These are phyloP conservation scores for Xerocomellus amylosporus DNA, from an alignment of 768 basidiomycete species.

Conservation along the genomic window DNA sequence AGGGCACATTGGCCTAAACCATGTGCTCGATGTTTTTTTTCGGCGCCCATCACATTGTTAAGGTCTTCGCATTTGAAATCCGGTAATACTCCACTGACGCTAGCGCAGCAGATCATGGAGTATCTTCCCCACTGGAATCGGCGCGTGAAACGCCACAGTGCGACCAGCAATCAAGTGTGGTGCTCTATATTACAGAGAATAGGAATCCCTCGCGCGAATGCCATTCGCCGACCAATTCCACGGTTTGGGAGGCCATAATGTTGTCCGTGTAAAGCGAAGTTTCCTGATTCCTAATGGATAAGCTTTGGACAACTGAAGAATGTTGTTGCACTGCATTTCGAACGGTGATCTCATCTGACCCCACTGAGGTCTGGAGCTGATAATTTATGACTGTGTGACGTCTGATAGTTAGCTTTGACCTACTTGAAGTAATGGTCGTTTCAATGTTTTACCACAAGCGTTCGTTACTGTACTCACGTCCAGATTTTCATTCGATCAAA, in stretches of 20 bases:
- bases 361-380: not conserved
- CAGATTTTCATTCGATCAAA: not conserved
- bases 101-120: not conserved
- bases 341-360: not conserved
- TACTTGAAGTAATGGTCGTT: not conserved
- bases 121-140: not conserved
- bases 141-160: slow-evolving; percentile 1
- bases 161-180: not conserved
- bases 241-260: not conserved
- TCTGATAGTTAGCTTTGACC: not conserved
- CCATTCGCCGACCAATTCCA: not conserved
- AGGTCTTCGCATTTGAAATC: slow-evolving; percentile 13
- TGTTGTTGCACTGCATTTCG: not conserved
- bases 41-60: not conserved
- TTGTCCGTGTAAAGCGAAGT: not conserved
- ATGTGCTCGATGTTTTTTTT: not conserved
- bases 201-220: not conserved
- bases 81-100: not conserved
- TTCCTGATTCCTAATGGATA: not conserved
- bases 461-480: slow-evolving; percentile 5
- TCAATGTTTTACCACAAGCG: not conserved
- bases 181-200: not conserved
- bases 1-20: not conserved
- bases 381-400: not conserved
- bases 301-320: not conserved